phyloP scores from a whole-genome alignment of 169 alveolate genomes.

The Perkinsus marinus region DNA sequence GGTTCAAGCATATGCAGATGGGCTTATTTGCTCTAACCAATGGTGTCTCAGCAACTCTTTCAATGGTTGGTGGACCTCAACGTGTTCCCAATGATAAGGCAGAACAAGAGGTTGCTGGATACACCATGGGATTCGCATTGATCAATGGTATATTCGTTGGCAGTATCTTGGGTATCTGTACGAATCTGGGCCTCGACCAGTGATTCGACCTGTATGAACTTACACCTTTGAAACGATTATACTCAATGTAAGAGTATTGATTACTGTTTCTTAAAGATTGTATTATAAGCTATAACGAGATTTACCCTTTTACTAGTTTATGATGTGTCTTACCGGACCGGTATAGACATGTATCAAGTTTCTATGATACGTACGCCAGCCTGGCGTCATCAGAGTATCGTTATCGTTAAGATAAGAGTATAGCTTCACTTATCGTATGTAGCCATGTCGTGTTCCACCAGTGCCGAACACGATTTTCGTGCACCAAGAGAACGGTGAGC shows the following conservation, averaged over 20 bases:
- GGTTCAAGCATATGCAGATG: not conserved
- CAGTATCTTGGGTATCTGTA: not conserved
- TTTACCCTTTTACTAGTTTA: too few species aligned
- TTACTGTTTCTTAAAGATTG: too few species aligned
- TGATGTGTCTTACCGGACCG: not conserved
- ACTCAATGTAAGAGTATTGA: too few species aligned
- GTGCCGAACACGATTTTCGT: too few species aligned
- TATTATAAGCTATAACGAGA: too few species aligned
- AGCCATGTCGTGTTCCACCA: too few species aligned
- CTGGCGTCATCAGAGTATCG: too few species aligned
- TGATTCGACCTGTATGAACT: not conserved
- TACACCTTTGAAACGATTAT: too few species aligned
- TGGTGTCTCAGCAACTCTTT: not conserved
- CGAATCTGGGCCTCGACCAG: not conserved
- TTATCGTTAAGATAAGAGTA: too few species aligned
- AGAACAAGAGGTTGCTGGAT: not conserved
- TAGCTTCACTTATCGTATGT: too few species aligned
- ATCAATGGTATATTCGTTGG: not conserved
- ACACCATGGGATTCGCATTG: not conserved
- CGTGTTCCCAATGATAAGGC: not conserved
- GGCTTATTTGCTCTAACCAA: not conserved
- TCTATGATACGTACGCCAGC: not conserved
- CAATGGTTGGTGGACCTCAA: not conserved
- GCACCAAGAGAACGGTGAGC: too few species aligned
- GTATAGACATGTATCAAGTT: not conserved